phyloP scores from a whole-genome alignment of 257 asterid species.

The Solanum okadae region DNA sequence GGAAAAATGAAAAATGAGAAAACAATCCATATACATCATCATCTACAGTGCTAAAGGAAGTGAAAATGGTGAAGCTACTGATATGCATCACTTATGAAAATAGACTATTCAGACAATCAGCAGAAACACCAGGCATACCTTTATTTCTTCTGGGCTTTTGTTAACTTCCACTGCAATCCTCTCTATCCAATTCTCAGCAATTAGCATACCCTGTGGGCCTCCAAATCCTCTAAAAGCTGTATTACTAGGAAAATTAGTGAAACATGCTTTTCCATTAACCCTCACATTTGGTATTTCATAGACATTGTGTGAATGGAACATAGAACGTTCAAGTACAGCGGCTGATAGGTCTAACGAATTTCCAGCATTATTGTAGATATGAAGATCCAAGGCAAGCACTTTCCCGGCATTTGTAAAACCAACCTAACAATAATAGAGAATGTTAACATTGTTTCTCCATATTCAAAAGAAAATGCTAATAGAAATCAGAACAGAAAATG shows the following conservation, averaged over 20 bases:
- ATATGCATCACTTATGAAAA: background rate
- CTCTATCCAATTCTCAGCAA: conserved; percentile 95
- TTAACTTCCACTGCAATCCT: conserved; percentile 77
- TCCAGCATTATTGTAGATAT: conserved; percentile 80
- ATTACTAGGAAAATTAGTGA: conserved; percentile 89
- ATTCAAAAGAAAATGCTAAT: conserved; percentile 8
- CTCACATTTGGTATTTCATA: conserved; percentile 86
- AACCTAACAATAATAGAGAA: conserved; percentile 35
- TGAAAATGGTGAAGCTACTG: background rate
- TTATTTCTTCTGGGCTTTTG: conserved; percentile 79
- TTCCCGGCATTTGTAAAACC: conserved; percentile 82
- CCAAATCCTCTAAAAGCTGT: conserved; percentile 99
- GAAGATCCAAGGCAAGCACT: conserved; percentile 84
- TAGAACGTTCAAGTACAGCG: conserved; percentile 90
- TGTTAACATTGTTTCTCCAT: background rate
- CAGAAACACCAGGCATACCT: conserved; percentile 33
- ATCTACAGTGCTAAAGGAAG: background rate
- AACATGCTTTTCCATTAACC: conserved; percentile 74
- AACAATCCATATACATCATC: background rate
- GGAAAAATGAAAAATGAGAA: background rate
- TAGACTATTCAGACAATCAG: background rate
- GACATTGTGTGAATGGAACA: conserved; percentile 88
- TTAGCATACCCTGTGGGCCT: conserved; percentile 96
- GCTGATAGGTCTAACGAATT: conserved; percentile 88
- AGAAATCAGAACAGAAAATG: background rate